Conservation (phyloP, 345 rosid species). For the Populus ilicifolia region DNA sequence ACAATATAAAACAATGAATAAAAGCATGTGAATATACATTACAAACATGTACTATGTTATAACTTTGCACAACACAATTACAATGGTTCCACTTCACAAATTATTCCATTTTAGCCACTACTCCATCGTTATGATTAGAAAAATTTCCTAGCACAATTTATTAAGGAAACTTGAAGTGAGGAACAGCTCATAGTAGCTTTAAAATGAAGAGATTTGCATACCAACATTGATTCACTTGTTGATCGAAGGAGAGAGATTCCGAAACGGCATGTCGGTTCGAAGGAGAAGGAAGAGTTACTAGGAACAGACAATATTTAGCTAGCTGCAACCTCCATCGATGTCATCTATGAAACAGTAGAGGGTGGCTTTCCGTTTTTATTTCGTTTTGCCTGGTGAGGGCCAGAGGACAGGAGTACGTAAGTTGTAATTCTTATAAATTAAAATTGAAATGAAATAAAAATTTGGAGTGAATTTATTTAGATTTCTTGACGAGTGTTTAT, state of each 20-base stretch:
- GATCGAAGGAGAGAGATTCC: neutral
- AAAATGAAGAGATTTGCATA: neutral
- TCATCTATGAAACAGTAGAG: neutral
- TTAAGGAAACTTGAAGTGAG: neutral
- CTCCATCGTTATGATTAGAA: too few species aligned
- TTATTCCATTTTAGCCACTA: too few species aligned
- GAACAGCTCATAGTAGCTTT: neutral
- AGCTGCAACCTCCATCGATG: neutral
- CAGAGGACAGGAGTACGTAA: neutral
- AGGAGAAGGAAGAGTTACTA: neutral
- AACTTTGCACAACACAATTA: too few species aligned
- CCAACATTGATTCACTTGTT: neutral
- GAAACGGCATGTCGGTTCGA: neutral
- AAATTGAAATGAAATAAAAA: slow-evolving; percentile 11
- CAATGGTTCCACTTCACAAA: too few species aligned
- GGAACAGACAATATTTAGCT: neutral
- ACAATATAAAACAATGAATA: too few species aligned
- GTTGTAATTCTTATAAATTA: slow-evolving; percentile 10
- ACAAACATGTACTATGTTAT: too few species aligned
- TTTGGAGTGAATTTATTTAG: neutral
- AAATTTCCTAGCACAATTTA: neutral
- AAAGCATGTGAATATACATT: too few species aligned
- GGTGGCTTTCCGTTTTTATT: neutral
- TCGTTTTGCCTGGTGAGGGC: neutral
- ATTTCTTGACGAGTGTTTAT: neutral